Percentiles rank a stretch among this genome's conserved stretches.
Evolutionary conservation across 2,329 filamentous ascomycete species (phyloP).

Genomic region (Calonectria hawksworthii): DNA sequence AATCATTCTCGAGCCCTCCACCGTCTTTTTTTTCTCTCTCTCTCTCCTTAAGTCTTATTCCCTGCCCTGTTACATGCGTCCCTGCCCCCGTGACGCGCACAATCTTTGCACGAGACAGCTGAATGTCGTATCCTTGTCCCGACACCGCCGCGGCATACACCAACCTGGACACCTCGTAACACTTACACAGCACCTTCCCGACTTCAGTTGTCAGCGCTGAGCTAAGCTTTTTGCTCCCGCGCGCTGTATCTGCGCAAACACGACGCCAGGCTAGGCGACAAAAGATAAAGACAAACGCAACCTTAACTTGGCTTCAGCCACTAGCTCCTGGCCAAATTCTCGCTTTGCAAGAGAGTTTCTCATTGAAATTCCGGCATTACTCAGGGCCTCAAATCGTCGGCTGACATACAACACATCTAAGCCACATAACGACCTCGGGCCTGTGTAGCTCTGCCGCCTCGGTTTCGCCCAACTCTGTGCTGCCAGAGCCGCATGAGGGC

Average conservation of each 20-base stretch:
- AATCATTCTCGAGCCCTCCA: constrained; percentile 26
- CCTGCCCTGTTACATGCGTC: constrained; percentile 33
- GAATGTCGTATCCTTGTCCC: constrained; percentile 30
- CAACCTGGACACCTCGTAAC: constrained; percentile 37
- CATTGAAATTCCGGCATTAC: not conserved
- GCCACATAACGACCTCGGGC: constrained; percentile 11
- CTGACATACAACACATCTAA: not conserved
- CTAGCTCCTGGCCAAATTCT: not conserved
- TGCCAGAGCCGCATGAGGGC: constrained; percentile 3
- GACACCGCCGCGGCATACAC: constrained; percentile 26
- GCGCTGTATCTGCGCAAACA: constrained; percentile 36
- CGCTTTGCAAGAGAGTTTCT: not conserved
- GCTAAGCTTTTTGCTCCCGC: constrained; percentile 37
- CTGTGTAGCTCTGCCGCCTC: constrained; percentile 17
- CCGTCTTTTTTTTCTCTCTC: constrained; percentile 42
- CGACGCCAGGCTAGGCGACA: not conserved
- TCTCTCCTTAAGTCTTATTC: constrained; percentile 26
- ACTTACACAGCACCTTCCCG: constrained; percentile 46
- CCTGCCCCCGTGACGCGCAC: constrained; percentile 41
- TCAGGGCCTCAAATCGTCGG: not conserved
- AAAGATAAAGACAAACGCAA: constrained; percentile 18
- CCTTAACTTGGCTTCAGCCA: not conserved
- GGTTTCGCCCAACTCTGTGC: constrained; percentile 12
- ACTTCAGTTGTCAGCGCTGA: constrained; percentile 36
- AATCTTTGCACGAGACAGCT: constrained; percentile 33